A percentile compares a stretch with the other conserved stretches of the same genome.
These are phyloP conservation scores for Solanum habrochaites DNA, from an alignment of 257 asterid species.

Conservation along the genomic window DNA sequence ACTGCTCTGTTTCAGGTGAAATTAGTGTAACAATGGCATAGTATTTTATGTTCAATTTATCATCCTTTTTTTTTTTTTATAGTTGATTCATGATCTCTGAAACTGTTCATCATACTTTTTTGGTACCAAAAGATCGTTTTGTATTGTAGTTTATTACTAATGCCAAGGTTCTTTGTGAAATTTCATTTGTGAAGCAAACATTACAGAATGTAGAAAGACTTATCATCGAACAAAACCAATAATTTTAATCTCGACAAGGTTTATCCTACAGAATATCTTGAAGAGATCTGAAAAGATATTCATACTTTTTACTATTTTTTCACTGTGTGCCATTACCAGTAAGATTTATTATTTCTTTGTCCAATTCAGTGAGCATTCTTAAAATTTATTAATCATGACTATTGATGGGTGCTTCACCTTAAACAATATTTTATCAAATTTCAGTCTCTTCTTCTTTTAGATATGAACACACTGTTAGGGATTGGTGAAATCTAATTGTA, in stretches of 20 bases:
- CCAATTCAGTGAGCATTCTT: not conserved
- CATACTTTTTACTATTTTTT: too few species aligned
- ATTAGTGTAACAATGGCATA: not conserved
- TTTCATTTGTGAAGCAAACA: not conserved
- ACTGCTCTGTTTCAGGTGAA: not conserved
- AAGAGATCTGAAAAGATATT: not conserved
- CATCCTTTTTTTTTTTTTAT: not conserved
- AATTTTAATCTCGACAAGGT: not conserved
- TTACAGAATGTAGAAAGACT: not conserved
- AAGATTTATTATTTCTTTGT: too few species aligned
- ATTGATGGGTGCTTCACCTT: not conserved
- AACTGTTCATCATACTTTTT: not conserved
- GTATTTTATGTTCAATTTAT: not conserved
- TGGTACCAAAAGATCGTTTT: not conserved
- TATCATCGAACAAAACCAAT: not conserved
- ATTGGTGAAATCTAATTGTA: not conserved
- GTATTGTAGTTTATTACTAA: not conserved
- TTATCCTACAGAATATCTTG: not conserved
- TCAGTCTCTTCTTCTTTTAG: not conserved
- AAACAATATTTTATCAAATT: not conserved
- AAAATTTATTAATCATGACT: not conserved
- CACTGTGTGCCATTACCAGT: not conserved
- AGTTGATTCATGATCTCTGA: not conserved
- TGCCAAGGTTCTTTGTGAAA: not conserved
- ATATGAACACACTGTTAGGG: not conserved